Base-by-base conservation (phyloP, 345 rosid genomes). In the Barbarea vulgaris region DNA sequence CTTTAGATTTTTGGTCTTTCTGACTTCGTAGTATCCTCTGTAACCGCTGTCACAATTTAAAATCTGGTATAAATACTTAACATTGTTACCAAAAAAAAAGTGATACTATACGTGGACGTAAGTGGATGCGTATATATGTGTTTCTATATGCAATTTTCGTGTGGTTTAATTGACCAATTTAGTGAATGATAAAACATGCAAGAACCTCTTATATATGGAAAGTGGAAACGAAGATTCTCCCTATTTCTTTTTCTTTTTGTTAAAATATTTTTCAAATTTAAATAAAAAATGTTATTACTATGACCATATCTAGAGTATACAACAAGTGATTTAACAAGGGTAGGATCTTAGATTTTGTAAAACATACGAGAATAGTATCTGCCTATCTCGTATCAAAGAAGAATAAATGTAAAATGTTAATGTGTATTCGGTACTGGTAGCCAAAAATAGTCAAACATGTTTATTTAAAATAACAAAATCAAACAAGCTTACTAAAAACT, bases 71-170 rank as follows among this genome's bases (percentile, higher is more conserved):
- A n/a, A n/a, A n/a, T n/a, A n/a, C n/a, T n/a, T n/a, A n/a, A n/a
- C n/a, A n/a, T n/a, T n/a, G n/a, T n/a, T n/a, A n/a, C n/a, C n/a
- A n/a, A n/a, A n/a, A n/a, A n/a, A n/a, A n/a, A n/a, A n/a, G n/a
- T 7, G 28, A 37, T 61, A 28, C 1, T 13, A 22, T 39, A 48
- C 51, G 63, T 62, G 62, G 69, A 52, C 53, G 31, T 52, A 72
- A 52, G 27, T 37, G 37, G 48, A 50, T 48, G 34, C 56, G 57
- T 46, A 31, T 70, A 28, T 28, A 10, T 25, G 25, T 55, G 31
- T 34, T 36, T n/a, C 6, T 41, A 4, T 13, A 30, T 41, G 30
- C 59, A 47, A 46, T 6, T 31, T 44, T 15, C 34, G 14, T 33
- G 11, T 15, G 6, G 30, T 22, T 18, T 72, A 34, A 71, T 33